phyloP scores from a whole-genome alignment of 345 rosid genomes.

The Populus alba region DNA sequence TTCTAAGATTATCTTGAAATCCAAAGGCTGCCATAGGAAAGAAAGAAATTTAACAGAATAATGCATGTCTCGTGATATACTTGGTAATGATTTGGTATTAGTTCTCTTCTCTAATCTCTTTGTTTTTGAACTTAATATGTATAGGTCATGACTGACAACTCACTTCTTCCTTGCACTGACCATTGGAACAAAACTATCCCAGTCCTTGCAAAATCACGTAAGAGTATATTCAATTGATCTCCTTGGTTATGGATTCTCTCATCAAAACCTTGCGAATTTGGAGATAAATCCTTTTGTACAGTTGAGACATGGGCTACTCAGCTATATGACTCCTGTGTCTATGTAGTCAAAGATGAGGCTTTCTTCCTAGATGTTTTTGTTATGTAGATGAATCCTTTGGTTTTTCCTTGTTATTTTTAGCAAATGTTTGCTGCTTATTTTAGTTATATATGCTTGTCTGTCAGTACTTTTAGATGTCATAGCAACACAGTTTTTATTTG shows the following conservation, averaged over 20 bases:
- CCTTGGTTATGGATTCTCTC: constrained; percentile 87
- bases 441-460: not conserved
- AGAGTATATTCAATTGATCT: constrained; percentile 79
- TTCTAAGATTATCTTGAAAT: not conserved
- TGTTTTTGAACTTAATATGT: not conserved
- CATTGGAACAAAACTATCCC: constrained; percentile 89
- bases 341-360: constrained; percentile 75
- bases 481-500: not conserved
- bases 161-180: constrained; percentile 42
- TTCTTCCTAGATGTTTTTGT: constrained; percentile 41
- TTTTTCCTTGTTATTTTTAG: not conserved
- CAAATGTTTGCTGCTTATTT: not conserved
- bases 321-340: constrained; percentile 66
- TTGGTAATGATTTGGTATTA: not conserved
- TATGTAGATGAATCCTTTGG: not conserved
- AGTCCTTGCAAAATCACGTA: constrained; percentile 65
- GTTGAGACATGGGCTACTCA: constrained; percentile 87
- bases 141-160: not conserved
- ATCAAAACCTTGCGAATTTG: constrained; percentile 76
- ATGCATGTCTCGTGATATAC: constrained; percentile 1
- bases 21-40: not conserved
- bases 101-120: not conserved
- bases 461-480: not conserved
- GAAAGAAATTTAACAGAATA: not conserved
- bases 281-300: constrained; percentile 61